Evolutionary conservation across 2,329 filamentous ascomycete species (phyloP), one percentile per base, ranked within the genome.

Genomic region (Diaporthe citriasiana): DNA sequence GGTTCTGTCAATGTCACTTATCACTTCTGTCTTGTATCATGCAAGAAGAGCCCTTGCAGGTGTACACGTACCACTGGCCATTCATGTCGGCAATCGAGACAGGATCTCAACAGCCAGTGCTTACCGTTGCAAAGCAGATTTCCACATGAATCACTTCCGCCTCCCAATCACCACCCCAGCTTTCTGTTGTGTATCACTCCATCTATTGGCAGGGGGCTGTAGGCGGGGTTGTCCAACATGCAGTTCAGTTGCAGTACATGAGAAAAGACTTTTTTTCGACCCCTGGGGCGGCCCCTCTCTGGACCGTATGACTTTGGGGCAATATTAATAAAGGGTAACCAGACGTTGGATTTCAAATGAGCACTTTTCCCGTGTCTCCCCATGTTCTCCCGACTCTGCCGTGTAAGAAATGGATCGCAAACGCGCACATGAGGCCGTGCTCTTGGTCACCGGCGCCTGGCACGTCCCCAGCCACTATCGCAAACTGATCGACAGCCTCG

Each of bases 381-480:
- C 25, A 55, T 30, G 56, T 71, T 45, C 56, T 42, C 45, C 47
- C 56, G n/a, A n/a, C 9, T 53, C 42, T 30, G 19, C 56, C 5
- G 15, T 33, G 19, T 33, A 22, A 57, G 63, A 72, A 50, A 65
- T 47, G 40, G 40, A 68, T 40, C 63, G 63, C 63, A 68, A 53
- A 50, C 63, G 63, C 47, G 47, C 63, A 40, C n/a, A n/a, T 25
- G 45, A 45, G 59, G 72, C 72, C 35, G 66, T 77, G 51, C 73
- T 77, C 33, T 50, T 77, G 12, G 57, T 77, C 50, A 76, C 76
- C 10, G 76, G 76, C 50, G 72, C 75, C 17, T 77, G 76, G 76
- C 76, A 77, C 60, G 51, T 77, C 38, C 73, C 76, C 3, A 35
- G 56, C 22, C 76, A 77, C 60, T 77, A 77, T 63, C 40, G 70